Percentiles rank a stretch among this genome's conserved stretches.
phyloP scores from a whole-genome alignment of 768 basidiomycete genomes.

The Xerocomellus chrysenteron region DNA sequence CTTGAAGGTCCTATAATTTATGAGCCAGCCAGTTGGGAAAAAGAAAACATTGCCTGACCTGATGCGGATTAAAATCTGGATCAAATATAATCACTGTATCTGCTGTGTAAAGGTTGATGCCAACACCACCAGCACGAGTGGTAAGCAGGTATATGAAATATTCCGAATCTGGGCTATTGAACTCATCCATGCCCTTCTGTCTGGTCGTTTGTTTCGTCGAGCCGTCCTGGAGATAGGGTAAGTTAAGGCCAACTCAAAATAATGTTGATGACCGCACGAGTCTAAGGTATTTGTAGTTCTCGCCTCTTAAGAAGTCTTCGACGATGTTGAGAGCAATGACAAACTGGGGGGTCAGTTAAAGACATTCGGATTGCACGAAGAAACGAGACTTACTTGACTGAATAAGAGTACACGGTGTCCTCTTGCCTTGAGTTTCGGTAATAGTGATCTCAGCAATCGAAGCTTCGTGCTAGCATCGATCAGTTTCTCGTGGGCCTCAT shows the following conservation, averaged over 20 bases:
- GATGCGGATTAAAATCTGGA: constrained; percentile 98
- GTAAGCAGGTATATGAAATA: constrained; percentile 89
- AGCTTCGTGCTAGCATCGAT: constrained; percentile 87
- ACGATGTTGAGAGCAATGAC: constrained; percentile 82
- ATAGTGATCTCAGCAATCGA: constrained; percentile 66
- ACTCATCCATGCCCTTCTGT: constrained; percentile 94
- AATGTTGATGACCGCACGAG: constrained; percentile 47
- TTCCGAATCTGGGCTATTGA: constrained; percentile 85
- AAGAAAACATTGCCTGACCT: constrained; percentile 44
- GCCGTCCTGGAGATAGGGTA: constrained; percentile 63
- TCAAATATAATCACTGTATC: constrained; percentile 94
- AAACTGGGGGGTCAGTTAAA: constrained; percentile 53
- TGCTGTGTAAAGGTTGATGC: constrained; percentile 88
- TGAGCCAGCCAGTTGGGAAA: constrained; percentile 10
- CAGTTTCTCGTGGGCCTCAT: constrained; percentile 73
- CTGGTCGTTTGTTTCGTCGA: constrained; percentile 80
- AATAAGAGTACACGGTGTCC: constrained; percentile 91
- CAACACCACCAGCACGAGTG: constrained; percentile 91
- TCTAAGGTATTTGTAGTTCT: constrained; percentile 76
- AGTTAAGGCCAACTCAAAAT: constrained; percentile 4
- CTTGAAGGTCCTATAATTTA: constrained; percentile 73
- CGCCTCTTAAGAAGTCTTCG: constrained; percentile 85
- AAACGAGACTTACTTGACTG: constrained; percentile 64
- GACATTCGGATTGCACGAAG: background rate
- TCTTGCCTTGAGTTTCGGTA: constrained; percentile 80